Conservation (phyloP, 169 alveolate species). For the Prorocentrum cordatum region DNA sequence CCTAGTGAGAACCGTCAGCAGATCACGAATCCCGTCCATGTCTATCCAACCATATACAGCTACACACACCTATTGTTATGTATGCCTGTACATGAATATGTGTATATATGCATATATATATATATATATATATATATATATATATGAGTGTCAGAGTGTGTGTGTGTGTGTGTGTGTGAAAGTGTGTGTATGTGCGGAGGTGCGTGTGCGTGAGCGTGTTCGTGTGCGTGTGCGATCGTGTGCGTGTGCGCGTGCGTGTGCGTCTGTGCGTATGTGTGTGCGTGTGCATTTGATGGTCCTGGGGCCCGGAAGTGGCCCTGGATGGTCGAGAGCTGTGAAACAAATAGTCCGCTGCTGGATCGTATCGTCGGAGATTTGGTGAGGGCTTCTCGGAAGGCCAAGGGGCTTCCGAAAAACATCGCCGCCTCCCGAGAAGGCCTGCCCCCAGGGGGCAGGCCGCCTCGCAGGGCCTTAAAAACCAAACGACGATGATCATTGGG, state of each 20-base stretch:
- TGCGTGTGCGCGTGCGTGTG: background rate
- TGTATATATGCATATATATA: background rate
- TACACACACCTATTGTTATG: background rate
- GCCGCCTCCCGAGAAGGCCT: too few relatives aligned
- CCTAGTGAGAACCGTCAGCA: too few relatives aligned
- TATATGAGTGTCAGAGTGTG: background rate
- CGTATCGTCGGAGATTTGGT: too few relatives aligned
- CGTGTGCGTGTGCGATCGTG: background rate
- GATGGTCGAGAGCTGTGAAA: too few relatives aligned
- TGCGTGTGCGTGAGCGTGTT: background rate
- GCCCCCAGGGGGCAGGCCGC: too few relatives aligned
- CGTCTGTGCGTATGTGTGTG: background rate
- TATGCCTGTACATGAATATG: background rate
- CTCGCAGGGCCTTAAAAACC: too few relatives aligned
- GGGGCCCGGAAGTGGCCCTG: too few relatives aligned
- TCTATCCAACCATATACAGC: background rate
- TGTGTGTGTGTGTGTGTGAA: background rate
- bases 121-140: background rate
- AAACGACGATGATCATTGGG: too few relatives aligned
- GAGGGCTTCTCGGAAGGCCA: too few relatives aligned
- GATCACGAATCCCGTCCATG: too few relatives aligned
- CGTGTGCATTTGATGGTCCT: background rate
- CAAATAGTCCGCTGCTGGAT: too few relatives aligned
- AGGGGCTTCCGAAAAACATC: too few relatives aligned
- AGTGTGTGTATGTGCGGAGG: background rate